phyloP scores from a whole-genome alignment of 2,329 filamentous ascomycete genomes.

The Ophiocordyceps sinensis region DNA sequence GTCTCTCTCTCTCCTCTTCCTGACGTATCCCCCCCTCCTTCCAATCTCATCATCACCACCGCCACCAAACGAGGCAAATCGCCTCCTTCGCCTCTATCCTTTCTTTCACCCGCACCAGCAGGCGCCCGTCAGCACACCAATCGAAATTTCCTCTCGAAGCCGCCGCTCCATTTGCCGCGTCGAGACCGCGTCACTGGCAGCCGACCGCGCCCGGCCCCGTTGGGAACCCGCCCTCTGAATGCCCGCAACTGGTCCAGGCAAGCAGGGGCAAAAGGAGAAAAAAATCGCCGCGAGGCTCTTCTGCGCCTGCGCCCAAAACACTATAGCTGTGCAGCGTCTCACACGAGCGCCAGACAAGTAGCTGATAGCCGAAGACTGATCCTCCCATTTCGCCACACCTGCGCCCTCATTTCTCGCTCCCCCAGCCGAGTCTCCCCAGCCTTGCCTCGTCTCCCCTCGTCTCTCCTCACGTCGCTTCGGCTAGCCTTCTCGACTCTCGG shows the following conservation, averaged over 20 bases:
- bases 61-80: too few species aligned
- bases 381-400: background rate
- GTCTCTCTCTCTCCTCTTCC: too few species aligned
- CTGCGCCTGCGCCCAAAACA: background rate
- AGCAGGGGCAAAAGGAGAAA: background rate
- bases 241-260: background rate
- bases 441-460: background rate
- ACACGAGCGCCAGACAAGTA: background rate
- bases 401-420: background rate
- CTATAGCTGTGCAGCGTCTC: background rate
- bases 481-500: background rate
- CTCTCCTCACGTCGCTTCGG: conserved; percentile 1
- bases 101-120: too few species aligned
- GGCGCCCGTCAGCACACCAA: too few species aligned
- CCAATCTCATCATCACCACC: too few species aligned
- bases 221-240: background rate
- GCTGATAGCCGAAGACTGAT: background rate
- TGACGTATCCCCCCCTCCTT: too few species aligned
- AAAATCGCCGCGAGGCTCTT: background rate
- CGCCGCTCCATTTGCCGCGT: too few species aligned
- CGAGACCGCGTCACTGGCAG: background rate
- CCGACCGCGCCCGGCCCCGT: background rate
- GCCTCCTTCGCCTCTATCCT: too few species aligned
- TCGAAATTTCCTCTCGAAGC: too few species aligned
- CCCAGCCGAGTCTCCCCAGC: background rate